Percentiles rank a stretch among this genome's conserved stretches.
These are phyloP conservation scores for Hypseocharis bilobata DNA, from an alignment of 441 rosid genomes.

Conservation along the genomic window DNA sequence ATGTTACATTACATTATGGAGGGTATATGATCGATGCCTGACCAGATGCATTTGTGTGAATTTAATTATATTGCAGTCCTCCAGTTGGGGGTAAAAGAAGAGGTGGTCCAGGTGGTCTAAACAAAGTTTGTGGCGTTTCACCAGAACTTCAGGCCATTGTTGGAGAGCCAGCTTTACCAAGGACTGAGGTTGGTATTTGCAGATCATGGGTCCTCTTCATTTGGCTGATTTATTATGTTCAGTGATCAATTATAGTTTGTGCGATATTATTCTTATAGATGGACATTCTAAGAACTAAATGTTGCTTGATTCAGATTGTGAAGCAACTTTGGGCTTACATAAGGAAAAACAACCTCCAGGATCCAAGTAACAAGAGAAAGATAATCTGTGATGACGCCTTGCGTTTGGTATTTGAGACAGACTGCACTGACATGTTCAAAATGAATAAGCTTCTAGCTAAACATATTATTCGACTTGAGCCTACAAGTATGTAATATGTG, in stretches of 20 bases:
- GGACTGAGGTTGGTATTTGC: constrained; percentile 57
- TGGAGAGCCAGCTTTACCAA: constrained; percentile 84
- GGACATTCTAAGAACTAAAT: background rate
- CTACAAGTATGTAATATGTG: constrained; percentile 42
- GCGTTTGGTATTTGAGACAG: constrained; percentile 78
- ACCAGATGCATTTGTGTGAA: background rate
- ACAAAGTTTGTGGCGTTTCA: constrained; percentile 86
- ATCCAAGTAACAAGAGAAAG: constrained; percentile 93
- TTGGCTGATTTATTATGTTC: background rate
- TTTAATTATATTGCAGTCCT: constrained; percentile 34
- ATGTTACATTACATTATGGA: background rate
- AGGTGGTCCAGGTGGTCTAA: constrained; percentile 85
- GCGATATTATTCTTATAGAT: background rate
- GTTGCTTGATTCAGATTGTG: constrained; percentile 51
- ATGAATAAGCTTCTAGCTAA: constrained; percentile 87
- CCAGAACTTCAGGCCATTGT: constrained; percentile 80
- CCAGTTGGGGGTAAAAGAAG: constrained; percentile 65
- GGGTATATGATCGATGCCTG: background rate
- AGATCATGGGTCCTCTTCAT: background rate
- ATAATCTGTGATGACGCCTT: constrained; percentile 87
- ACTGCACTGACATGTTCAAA: constrained; percentile 97
- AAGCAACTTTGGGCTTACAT: constrained; percentile 93
- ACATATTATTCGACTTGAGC: constrained; percentile 77
- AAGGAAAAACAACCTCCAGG: constrained; percentile 92
- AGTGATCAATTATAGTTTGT: background rate